Percentiles rank a stretch among this genome's conserved stretches.
Conservation (phyloP, 139 green algal species). For the Edaphochlamys debaryana region DNA sequence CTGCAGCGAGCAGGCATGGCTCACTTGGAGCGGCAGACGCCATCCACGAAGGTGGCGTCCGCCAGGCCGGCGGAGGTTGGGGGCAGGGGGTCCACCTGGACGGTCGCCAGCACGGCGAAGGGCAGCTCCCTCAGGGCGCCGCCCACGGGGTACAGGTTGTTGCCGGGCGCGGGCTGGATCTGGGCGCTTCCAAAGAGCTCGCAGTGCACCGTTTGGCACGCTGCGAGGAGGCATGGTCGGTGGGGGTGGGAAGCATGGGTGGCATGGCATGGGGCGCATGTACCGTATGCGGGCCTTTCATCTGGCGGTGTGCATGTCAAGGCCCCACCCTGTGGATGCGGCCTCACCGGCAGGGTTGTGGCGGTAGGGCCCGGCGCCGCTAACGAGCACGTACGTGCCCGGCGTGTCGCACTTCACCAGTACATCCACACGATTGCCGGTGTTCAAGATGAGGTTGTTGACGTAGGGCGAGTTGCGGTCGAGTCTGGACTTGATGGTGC, state of each 20-base stretch:
- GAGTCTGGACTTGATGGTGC: neutral
- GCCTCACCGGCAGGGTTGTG: conserved; percentile 9
- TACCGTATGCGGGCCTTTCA: no score
- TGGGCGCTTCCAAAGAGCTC: conserved; percentile 19
- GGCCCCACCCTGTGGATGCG: neutral
- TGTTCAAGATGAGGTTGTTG: conserved; percentile 5
- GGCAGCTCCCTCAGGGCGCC: neutral
- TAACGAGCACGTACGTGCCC: conserved; percentile 14
- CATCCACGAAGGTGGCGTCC: neutral
- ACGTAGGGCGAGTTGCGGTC: neutral
- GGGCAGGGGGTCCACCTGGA: neutral
- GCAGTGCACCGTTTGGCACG: conserved; percentile 18
- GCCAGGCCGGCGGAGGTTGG: no score
- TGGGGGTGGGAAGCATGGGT: no score
- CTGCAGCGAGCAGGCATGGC: neutral
- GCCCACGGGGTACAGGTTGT: conserved; percentile 6
- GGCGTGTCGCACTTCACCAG: conserved; percentile 18
- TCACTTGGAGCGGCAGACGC: neutral
- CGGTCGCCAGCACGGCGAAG: neutral
- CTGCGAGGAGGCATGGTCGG: neutral
- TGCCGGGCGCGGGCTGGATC: neutral
- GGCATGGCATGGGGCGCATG: neutral
- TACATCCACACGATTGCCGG: conserved; percentile 14
- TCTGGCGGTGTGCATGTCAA: neutral
- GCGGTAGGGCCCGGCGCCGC: conserved; percentile 14